A percentile compares a stretch with the other conserved stretches of the same genome.
phyloP scores from a whole-genome alignment of 495 filamentous ascomycete genomes.

The Xylaria acuta region DNA sequence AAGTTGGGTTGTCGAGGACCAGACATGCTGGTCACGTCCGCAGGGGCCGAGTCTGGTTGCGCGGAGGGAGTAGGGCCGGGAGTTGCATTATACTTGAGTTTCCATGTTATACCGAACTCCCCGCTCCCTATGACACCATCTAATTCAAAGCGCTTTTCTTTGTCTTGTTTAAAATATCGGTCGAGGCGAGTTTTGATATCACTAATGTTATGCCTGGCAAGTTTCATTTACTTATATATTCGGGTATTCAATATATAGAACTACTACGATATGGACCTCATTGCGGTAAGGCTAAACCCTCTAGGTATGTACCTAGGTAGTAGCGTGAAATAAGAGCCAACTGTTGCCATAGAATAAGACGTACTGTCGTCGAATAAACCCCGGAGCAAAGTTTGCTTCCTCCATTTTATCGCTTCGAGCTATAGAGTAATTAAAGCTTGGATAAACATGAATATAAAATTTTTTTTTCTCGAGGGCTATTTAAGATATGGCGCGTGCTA shows the following conservation, averaged over 20 bases:
- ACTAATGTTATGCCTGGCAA: background rate
- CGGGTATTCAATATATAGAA: background rate
- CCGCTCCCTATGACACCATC: background rate
- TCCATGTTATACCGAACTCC: background rate
- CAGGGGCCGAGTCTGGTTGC: background rate
- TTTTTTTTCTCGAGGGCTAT: background rate
- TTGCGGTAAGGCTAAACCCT: no score
- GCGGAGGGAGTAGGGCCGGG: background rate
- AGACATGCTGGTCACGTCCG: background rate
- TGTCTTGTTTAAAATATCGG: background rate
- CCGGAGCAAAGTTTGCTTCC: no score
- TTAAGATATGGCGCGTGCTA: background rate
- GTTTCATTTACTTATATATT: background rate
- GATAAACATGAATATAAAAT: background rate
- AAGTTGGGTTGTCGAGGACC: background rate
- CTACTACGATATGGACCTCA: background rate
- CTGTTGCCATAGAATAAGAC: no score
- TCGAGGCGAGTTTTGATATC: background rate
- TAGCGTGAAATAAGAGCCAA: no score
- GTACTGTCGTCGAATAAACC: no score
- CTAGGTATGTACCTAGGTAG: no score
- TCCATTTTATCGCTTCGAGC: no score
- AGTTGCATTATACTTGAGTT: background rate
- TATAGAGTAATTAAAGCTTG: no score
- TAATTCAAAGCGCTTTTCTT: constrained; percentile 1